Base-by-base conservation (phyloP, 2,329 filamentous ascomycete genomes). In the Penicillium sp. region DNA sequence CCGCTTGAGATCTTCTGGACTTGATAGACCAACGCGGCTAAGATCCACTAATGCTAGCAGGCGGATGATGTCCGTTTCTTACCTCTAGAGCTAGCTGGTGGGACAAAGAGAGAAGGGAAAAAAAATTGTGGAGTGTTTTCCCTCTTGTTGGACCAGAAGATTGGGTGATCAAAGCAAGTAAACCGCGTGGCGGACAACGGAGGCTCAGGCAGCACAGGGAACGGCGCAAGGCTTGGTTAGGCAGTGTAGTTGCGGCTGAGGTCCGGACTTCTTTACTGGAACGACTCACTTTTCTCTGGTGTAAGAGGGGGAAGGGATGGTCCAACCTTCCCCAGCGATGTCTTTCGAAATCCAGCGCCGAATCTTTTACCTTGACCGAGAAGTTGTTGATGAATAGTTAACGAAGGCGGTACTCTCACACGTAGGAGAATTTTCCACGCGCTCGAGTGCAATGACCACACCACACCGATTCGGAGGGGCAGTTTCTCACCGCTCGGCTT, bases 361-460 rank as follows among this genome's bases (percentile, higher is more conserved):
- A 58, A 38, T 49, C 51, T 47, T n/a, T 13, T 55, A 45, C 46
- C 23, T 55, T 60, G 45, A 45, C 50, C 21, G 45, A 19, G 45
- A 44, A 41, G 53, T 48, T 58, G 58, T 60, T 52, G 55, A 21
- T 53, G 50, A 60, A 56, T 48, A 21, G 45, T 49, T 46, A 21
- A 29, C n/a, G 56, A 56, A 58, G 51, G 56, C 41, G 60, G 55
- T 62, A 56, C 45, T 48, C 49, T 30, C 11, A n/a, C 29, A 46
- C 5, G 49, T 48, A 58, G 60, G 62, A 64, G 63, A 66, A 66
- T 67, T 69, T 69, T 69, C 68, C 68, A 70, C 68, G 68, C 63
- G 62, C 67, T 68, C 49, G 60, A 55, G 63, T 59, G 63, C 65
- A 69, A 69, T 69, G 62, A 66, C 66, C 67, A 69, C 65, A 68